Base-by-base conservation (phyloP, 352 stramenopile genomes). In the Phytophthora cactorum region DNA sequence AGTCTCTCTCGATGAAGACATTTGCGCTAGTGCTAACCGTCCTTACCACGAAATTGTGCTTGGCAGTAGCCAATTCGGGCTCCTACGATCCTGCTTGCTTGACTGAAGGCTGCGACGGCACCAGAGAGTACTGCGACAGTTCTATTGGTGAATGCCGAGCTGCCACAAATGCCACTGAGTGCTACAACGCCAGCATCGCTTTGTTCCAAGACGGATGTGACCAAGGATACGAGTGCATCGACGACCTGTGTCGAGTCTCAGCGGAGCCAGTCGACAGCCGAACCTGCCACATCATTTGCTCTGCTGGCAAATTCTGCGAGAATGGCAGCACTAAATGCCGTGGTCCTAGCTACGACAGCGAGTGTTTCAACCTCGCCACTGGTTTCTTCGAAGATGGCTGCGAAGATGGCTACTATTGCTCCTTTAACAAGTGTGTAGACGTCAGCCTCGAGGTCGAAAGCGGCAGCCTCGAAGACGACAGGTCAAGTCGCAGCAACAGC, bases 291-390 rank as follows among this genome's bases (percentile, higher is more conserved):
- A 41, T 63, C 34, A 63, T 64, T 11, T 73, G 59, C 44, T 57
- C 54, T 0, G 59, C 53, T 12, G 64, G 64, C 14, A 59, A 68
- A 28, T 71, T 63, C 51, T 77, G 69, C 55, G 69, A 77, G 34
- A 70, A 69, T 32, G 45, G 31, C 15, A 65, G 38, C 6, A 58
- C 5, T 3, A 49, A 57, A 36, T 77, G 69, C 22, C 69, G 69
- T 15, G 59, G 15, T 4, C 69, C 64, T 4, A 52, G 15, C 32
- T 70, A 70, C 38, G 50, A 70, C 2, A 46, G 53, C n/a, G 72
- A 82, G 59, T 85, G 77, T 59, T 85, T 81, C 52, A 77, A 80
- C 59, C 49, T 66, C 15, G 63, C 59, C 7, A 63, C 54, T 12
- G 63, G 68, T 1, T 27, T 53, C 7, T 74, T 72, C 41, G 61